Evolutionary conservation across 139 green algal genomes (phyloP), one percentile per base, ranked within the genome.

Genomic region (Chlamydomonas asymmetrica): DNA sequence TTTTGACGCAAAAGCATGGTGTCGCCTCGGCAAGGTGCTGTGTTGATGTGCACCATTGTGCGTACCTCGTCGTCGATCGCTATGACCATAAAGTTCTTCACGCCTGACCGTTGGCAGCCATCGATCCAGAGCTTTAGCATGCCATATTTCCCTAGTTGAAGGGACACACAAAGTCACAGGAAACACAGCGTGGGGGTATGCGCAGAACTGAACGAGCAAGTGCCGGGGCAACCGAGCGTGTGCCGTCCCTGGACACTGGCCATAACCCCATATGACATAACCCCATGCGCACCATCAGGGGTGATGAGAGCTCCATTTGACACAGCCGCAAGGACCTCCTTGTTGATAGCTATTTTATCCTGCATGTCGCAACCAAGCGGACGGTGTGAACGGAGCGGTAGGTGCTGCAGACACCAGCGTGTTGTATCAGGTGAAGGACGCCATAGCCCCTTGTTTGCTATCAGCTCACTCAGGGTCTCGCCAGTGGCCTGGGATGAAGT

Each of bases 31-130:
- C 35, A 59, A 73, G 23, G 22, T 32, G 22, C 16, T 61, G 23
- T 29, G 23, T 20, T 59, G 23, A 23, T 59, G 49, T 59, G 32
- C 56, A 7, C 56, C 22, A 27, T 37, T 22, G 18, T 8, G 8
- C 69, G 31, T 59, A 80, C 73, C 32, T 73, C 71, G 4, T 91
- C 80, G 35, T 96, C 91, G n/a, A 96, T 84, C 0, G 87, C 88
- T 20, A 94, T 80, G 1, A 96, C 86, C 71, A 96, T 82, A 25
- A 84, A 89, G 76, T 96, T 96, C 22, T 69, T 85, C 5, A 94
- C 88, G 6, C 83, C 84, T 40, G 87, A 77, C 1, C 73, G 49
- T 54, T 78, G 69, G 16, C 90, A 87, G 23, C 68, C 74, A n/a
- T 90, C 79, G 3, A 90, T 83, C 91, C 91, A 95, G 50, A 84